Conservation (phyloP, 2,329 filamentous ascomycete genomes). For the Penicillium verrucosum region DNA sequence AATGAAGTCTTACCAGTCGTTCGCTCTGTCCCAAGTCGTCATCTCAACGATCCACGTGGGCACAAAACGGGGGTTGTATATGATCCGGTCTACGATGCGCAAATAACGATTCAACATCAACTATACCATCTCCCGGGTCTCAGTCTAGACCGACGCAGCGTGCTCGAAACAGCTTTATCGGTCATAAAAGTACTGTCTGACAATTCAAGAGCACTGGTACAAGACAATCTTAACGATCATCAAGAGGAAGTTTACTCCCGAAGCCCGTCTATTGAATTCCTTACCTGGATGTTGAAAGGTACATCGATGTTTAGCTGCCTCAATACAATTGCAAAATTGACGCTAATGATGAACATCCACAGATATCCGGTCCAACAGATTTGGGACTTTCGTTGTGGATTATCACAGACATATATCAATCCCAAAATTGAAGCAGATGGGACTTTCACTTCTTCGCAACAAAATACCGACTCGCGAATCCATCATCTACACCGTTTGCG, state of each 20-base stretch:
- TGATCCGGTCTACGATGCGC: constrained; percentile 16
- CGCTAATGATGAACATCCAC: neutral
- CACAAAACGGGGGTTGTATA: constrained; percentile 2
- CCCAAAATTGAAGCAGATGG: constrained; percentile 20
- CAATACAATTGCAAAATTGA: neutral
- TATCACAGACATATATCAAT: constrained; percentile 21
- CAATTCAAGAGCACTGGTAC: neutral
- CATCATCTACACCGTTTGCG: constrained; percentile 19
- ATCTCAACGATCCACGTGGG: neutral
- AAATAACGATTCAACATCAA: constrained; percentile 12
- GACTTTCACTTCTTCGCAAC: constrained; percentile 13
- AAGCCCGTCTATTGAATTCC: constrained; percentile 15
- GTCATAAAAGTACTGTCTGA: constrained; percentile 7
- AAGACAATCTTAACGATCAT: neutral
- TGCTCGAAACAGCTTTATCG: constrained; percentile 14
- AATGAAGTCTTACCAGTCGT: neutral
- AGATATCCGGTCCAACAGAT: constrained; percentile 19
- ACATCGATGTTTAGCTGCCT: neutral
- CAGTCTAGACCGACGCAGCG: constrained; percentile 8
- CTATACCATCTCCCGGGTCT: constrained; percentile 7
- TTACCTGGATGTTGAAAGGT: constrained; percentile 26
- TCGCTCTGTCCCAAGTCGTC: neutral
- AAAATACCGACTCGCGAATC: constrained; percentile 5
- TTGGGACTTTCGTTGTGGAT: constrained; percentile 19
- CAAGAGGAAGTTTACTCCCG: constrained; percentile 2